Conservation (phyloP, 1,139 yeast genomes). For the Suhomyces coccinellae region DNA sequence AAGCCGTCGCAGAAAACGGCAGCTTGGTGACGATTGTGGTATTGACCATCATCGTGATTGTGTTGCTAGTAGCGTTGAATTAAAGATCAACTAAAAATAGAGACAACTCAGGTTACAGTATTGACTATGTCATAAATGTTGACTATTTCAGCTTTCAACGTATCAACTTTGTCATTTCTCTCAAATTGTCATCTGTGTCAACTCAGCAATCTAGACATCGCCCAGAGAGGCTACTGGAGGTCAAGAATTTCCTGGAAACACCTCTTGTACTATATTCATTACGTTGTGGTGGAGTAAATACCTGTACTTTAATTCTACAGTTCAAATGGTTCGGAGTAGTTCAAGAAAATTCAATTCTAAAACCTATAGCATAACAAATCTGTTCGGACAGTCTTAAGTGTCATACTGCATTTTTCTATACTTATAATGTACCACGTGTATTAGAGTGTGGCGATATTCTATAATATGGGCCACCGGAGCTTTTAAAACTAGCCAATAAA, state of each 20-base stretch:
- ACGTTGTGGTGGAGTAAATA: too few species aligned
- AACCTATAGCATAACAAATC: background rate
- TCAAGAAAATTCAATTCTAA: too few species aligned
- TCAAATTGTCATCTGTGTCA: too few species aligned
- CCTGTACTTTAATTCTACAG: too few species aligned
- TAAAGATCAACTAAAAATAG: conserved; percentile 17
- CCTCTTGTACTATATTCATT: too few species aligned
- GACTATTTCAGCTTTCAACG: too few species aligned
- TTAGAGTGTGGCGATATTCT: background rate
- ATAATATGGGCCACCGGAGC: background rate
- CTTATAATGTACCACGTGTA: background rate
- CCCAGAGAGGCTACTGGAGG: too few species aligned
- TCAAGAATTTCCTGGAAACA: too few species aligned
- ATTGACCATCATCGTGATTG: conserved; percentile 56
- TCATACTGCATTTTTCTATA: too few species aligned
- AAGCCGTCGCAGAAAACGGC: conserved; percentile 65
- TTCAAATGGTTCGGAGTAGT: too few species aligned
- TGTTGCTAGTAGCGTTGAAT: conserved; percentile 60
- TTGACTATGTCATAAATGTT: background rate
- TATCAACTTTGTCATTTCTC: too few species aligned
- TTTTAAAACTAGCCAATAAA: background rate
- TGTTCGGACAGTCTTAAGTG: background rate
- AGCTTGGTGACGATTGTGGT: conserved; percentile 70
- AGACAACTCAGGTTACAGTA: background rate
- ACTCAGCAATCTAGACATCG: too few species aligned